phyloP scores from a whole-genome alignment of 371 early-diverging fungal genomes.

The Amoeboaphelidium protococcarum region DNA sequence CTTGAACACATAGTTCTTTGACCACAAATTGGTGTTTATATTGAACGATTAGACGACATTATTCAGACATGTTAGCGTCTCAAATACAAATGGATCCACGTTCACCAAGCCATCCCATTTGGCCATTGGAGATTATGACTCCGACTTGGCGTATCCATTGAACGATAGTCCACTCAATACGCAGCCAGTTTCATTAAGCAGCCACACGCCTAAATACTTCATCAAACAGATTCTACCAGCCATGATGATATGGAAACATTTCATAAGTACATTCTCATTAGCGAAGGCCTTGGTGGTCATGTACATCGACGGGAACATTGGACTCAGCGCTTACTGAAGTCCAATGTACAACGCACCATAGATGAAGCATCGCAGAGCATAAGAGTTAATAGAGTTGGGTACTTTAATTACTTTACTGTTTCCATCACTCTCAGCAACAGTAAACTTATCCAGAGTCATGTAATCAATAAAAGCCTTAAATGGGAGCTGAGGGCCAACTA shows the following conservation, averaged over 20 bases:
- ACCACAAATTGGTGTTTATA: slow-evolving; percentile 45
- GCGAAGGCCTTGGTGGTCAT: too few species aligned
- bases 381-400: too few species aligned
- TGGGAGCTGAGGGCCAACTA: slow-evolving; percentile 61
- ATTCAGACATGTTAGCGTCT: slow-evolving; percentile 26
- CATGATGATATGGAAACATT: neutral
- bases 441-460: slow-evolving; percentile 14
- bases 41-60: slow-evolving; percentile 32
- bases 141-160: slow-evolving; percentile 23
- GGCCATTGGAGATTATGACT: too few species aligned
- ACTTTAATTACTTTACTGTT: too few species aligned
- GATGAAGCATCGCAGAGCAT: too few species aligned
- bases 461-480: slow-evolving; percentile 29
- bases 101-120: slow-evolving; percentile 31
- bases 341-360: too few species aligned
- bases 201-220: slow-evolving; percentile 39
- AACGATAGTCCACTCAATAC: slow-evolving; percentile 30
- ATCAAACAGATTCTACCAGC: neutral
- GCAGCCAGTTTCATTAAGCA: slow-evolving; percentile 32
- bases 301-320: too few species aligned
- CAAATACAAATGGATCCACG: slow-evolving; percentile 17
- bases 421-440: too few species aligned
- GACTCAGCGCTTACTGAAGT: too few species aligned
- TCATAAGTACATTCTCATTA: too few species aligned
- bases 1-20: slow-evolving; percentile 40